These are phyloP conservation scores for Somion occarium DNA, from an alignment of 1,284 basidiomycete genomes.

Conservation along the genomic window DNA sequence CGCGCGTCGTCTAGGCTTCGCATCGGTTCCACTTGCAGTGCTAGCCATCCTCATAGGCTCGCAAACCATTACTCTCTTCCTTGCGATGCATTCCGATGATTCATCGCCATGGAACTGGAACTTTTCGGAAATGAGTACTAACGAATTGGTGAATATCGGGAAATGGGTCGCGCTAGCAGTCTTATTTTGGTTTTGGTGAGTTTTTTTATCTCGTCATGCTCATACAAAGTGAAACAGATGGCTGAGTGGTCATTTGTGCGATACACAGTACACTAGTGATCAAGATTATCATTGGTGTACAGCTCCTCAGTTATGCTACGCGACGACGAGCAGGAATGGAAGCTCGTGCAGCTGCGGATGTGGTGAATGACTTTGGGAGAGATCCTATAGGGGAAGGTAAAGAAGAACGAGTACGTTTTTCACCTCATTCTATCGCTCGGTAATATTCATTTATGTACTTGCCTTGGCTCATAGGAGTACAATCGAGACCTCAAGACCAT, in stretches of 20 bases:
- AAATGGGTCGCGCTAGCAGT: constrained; percentile 65
- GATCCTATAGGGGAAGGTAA: constrained; percentile 84
- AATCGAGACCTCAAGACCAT: constrained; percentile 75
- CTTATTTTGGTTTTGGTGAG: constrained; percentile 80
- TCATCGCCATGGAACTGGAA: constrained; percentile 38
- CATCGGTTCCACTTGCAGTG: constrained; percentile 88
- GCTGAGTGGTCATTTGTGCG: too few species aligned
- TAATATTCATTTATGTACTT: background rate
- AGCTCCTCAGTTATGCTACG: constrained; percentile 81
- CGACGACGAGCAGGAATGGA: constrained; percentile 74
- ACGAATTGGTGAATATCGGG: constrained; percentile 48
- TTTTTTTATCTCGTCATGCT: constrained; percentile 6
- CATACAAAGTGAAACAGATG: too few species aligned
- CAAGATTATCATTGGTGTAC: constrained; percentile 86
- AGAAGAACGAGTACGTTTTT: constrained; percentile 69
- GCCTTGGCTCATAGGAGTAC: constrained; percentile 48
- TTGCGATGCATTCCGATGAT: constrained; percentile 40
- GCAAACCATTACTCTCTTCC: constrained; percentile 72
- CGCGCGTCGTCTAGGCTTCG: constrained; percentile 90
- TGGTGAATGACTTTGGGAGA: constrained; percentile 80
- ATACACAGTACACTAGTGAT: constrained; percentile 73
- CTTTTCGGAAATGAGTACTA: constrained; percentile 33
- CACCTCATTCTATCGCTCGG: background rate
- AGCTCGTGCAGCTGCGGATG: constrained; percentile 63
- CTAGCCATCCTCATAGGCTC: constrained; percentile 85